phyloP scores from a whole-genome alignment of 345 rosid species.

The Rubroshorea leprosula region DNA sequence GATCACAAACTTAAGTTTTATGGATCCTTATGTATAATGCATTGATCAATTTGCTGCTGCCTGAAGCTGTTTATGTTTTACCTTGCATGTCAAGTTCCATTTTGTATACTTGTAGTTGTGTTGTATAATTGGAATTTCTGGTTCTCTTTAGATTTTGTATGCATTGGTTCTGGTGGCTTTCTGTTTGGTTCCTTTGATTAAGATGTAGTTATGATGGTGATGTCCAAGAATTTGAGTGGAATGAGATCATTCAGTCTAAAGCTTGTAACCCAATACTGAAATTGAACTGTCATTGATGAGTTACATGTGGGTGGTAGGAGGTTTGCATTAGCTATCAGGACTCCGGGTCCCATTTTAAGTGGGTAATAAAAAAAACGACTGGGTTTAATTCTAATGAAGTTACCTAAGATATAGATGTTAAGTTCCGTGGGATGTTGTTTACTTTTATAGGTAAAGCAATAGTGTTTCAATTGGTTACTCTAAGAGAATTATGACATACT shows the following conservation, averaged over 20 bases:
- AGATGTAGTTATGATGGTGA: not conserved
- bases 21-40: constrained; percentile 6
- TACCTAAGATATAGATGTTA: too few species aligned
- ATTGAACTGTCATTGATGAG: not conserved
- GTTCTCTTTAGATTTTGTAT: too few species aligned
- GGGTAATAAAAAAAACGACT: too few species aligned
- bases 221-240: not conserved
- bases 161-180: too few species aligned
- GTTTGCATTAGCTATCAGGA: not conserved
- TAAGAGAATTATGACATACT: too few species aligned
- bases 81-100: not conserved
- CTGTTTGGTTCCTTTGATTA: not conserved
- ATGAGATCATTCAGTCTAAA: not conserved
- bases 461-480: too few species aligned
- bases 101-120: not conserved
- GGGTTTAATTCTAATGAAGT: too few species aligned
- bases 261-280: not conserved
- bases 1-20: constrained; percentile 4
- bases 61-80: not conserved
- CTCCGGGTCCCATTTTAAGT: not conserved
- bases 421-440: too few species aligned
- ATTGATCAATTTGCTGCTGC: constrained; percentile 3
- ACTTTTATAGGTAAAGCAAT: too few species aligned
- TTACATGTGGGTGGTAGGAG: constrained; percentile 11
- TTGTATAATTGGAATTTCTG: not conserved